Percentiles rank a stretch among this genome's conserved stretches.
These are phyloP conservation scores for Tripidium arundinaceum DNA, from an alignment of 202 grass and related monocot species.

Conservation along the genomic window DNA sequence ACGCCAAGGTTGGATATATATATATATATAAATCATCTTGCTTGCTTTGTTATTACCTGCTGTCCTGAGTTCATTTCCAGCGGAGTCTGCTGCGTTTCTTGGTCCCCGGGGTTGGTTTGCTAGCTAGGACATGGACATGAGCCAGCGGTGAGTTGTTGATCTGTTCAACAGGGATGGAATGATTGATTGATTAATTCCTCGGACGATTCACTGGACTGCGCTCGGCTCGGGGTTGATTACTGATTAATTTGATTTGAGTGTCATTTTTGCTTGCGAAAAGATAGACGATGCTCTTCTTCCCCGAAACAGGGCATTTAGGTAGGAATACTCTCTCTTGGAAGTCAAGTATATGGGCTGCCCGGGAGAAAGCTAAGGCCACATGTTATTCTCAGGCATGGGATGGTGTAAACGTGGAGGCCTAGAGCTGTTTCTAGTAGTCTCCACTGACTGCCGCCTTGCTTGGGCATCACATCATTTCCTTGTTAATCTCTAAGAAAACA, in stretches of 20 bases:
- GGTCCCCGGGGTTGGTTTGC: not conserved
- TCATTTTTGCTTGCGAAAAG: too few species aligned
- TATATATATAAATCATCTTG: not conserved
- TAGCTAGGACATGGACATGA: not conserved
- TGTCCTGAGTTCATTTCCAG: not conserved
- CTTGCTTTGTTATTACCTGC: not conserved
- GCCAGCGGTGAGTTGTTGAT: not conserved
- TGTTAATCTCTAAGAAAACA: not conserved
- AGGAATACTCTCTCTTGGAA: too few species aligned
- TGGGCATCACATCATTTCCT: not conserved
- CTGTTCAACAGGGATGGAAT: too few species aligned
- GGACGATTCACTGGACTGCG: not conserved
- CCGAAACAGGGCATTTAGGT: not conserved
- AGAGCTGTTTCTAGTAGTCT: slow-evolving; percentile 7
- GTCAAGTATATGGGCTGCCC: too few species aligned
- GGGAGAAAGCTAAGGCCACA: not conserved
- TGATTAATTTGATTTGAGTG: not conserved
- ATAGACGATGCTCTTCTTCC: not conserved
- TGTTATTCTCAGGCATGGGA: not conserved
- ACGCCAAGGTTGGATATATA: slow-evolving; percentile 54
- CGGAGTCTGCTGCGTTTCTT: not conserved
- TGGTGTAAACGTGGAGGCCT: not conserved
- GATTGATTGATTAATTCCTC: not conserved
- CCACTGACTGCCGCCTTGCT: not conserved
- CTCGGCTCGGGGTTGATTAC: not conserved